phyloP scores from a whole-genome alignment of 768 basidiomycete species.

The Plicaturopsis crispa region DNA sequence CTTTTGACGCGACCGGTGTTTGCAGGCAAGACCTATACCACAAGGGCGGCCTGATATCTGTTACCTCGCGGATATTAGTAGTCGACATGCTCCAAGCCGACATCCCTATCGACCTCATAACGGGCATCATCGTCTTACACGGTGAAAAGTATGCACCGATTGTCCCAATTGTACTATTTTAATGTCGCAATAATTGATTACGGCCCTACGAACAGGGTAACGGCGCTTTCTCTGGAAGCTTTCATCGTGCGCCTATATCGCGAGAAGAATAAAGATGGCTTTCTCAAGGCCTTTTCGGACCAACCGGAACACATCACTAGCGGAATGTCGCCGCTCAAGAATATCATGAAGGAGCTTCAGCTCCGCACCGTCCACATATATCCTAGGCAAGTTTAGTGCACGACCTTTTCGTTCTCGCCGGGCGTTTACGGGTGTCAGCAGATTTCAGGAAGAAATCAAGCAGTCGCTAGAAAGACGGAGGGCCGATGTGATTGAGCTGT shows the following conservation, averaged over 20 bases:
- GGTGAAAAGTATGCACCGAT: slow-evolving; percentile 65
- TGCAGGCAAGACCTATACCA: slow-evolving; percentile 78
- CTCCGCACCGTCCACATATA: slow-evolving; percentile 86
- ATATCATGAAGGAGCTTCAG: slow-evolving; percentile 89
- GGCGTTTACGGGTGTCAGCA: slow-evolving; percentile 20
- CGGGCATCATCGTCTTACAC: slow-evolving; percentile 85
- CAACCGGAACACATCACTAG: slow-evolving; percentile 93
- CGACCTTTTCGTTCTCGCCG: not conserved
- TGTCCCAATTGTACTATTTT: not conserved
- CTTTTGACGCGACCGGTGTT: not conserved
- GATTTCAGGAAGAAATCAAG: slow-evolving; percentile 89
- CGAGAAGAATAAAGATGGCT: slow-evolving; percentile 83
- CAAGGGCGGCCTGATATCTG: slow-evolving; percentile 81
- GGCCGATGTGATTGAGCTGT: slow-evolving; percentile 89
- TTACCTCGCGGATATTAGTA: slow-evolving; percentile 90
- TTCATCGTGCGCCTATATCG: slow-evolving; percentile 91
- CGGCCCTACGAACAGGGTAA: slow-evolving; percentile 52
- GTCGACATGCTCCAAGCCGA: slow-evolving; percentile 90
- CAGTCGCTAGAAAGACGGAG: slow-evolving; percentile 71
- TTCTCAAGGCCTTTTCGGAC: slow-evolving; percentile 95
- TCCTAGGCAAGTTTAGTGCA: slow-evolving; percentile 66
- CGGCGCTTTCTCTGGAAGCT: slow-evolving; percentile 77
- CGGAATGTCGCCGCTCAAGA: slow-evolving; percentile 86
- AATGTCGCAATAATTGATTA: too few species aligned
- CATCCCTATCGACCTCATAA: slow-evolving; percentile 78